Evolutionary conservation across 257 asterid genomes (phyloP), one percentile per base, ranked within the genome.

Genomic region (Gynochthodes officinalis): DNA sequence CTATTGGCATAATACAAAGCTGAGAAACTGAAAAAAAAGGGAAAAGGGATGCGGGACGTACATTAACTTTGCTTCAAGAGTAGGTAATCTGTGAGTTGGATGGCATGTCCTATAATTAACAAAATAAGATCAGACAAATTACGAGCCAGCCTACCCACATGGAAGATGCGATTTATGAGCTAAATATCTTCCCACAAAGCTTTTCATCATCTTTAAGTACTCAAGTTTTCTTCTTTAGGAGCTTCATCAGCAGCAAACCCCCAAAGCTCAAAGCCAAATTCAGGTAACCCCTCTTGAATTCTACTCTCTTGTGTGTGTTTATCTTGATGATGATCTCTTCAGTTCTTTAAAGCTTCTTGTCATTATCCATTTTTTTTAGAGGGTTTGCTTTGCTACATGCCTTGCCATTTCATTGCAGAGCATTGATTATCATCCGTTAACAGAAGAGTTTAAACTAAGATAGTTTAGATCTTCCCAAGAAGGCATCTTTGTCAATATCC

Each of bases 121-220:
- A 77, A 70, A 63, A 28, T 28, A 59, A 61, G 40, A 62, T 21
- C 65, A 72, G 28, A 77, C 79, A 60, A 71, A 79, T 80, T 78
- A 75, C 80, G 68, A 53, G 86, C 86, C 95, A 87, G 92, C 85
- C 88, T 71, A 85, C 76, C 88, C 86, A 84, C 86, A 82, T 81
- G 86, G 79, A 40, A 73, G 77, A 68, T 21, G 57, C 63, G 67
- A 69, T 76, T 64, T 32, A 19, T 37, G 62, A 59, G 62, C 63
- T 75, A 54, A 7, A 71, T 9, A 50, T 58, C 69, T 30, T 8
- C 46, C 60, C 61, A 23, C 59, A 60, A 39, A 60, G 33, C 11
- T 54, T 52, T 9, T 42, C 53, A 42, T 25, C 43, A 25, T 25
- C 32, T n/a, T n/a, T 0, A 37, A 52, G 67, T 62, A 69, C 79